Percentiles rank a stretch among this genome's conserved stretches.
Evolutionary conservation across 2,329 filamentous ascomycete species (phyloP).

Genomic region (Colletotrichum tofieldiae): DNA sequence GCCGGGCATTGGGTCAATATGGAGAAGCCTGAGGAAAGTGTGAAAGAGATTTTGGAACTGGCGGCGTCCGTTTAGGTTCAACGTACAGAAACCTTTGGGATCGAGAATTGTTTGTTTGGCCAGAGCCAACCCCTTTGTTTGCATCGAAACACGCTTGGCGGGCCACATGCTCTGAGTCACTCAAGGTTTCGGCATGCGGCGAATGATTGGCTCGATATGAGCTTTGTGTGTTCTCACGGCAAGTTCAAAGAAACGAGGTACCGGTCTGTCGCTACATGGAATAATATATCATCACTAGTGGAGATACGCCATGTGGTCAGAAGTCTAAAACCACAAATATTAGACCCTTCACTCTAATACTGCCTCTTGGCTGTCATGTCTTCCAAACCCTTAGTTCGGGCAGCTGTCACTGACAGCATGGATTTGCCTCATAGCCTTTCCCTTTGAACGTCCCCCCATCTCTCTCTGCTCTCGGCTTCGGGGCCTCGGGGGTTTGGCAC

Average conservation of each 20-base stretch:
- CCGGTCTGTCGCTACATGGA: background rate
- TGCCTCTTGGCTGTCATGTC: too few relatives aligned
- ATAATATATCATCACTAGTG: too few relatives aligned
- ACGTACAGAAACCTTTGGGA: background rate
- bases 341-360: too few relatives aligned
- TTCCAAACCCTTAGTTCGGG: background rate
- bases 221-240: background rate
- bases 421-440: too few relatives aligned
- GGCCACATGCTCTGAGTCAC: background rate
- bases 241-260: background rate
- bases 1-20: constrained; percentile 82
- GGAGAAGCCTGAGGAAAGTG: constrained; percentile 66
- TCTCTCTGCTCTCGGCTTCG: too few relatives aligned
- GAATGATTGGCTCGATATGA: background rate
- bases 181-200: background rate
- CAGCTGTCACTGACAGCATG: too few relatives aligned
- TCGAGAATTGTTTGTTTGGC: background rate
- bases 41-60: constrained; percentile 6
- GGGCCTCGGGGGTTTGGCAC: too few relatives aligned
- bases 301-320: too few relatives aligned
- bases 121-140: background rate
- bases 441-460: too few relatives aligned
- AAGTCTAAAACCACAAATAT: background rate
- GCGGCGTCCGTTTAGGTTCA: background rate
- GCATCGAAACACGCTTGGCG: background rate